phyloP scores from a whole-genome alignment of 371 early-diverging fungal genomes.

The Dichotomocladium elegans region DNA sequence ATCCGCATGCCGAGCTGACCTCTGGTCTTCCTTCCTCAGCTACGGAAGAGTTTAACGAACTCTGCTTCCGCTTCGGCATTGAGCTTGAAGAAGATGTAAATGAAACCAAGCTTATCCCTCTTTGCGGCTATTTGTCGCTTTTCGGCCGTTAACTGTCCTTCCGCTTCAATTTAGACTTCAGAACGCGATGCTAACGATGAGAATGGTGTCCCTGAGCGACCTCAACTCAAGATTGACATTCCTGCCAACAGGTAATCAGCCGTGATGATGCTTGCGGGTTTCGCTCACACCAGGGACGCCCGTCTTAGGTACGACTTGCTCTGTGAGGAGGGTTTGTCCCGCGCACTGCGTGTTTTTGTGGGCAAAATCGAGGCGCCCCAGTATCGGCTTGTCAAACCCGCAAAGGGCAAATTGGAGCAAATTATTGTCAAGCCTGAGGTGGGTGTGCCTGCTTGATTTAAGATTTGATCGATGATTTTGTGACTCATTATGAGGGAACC shows the following conservation, averaged over 20 bases:
- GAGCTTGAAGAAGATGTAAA: constrained; percentile 98
- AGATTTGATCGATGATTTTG: background rate
- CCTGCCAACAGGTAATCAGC: constrained; percentile 96
- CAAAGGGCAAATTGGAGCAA: constrained; percentile 58
- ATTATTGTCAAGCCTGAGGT: constrained; percentile 73
- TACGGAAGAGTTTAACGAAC: constrained; percentile 89
- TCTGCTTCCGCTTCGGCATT: constrained; percentile 99
- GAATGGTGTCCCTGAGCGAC: constrained; percentile 71
- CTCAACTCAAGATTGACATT: constrained; percentile 96
- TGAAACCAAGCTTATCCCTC: background rate
- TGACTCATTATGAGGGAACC: too few species aligned
- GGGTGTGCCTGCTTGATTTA: background rate
- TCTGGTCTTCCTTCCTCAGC: constrained; percentile 41
- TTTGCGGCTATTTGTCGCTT: background rate
- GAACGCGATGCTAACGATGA: constrained; percentile 69
- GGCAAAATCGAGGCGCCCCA: constrained; percentile 63
- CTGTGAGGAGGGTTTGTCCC: constrained; percentile 92
- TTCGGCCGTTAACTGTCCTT: too few species aligned
- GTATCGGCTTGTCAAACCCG: constrained; percentile 59
- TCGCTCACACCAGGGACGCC: too few species aligned
- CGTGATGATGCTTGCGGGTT: too few species aligned
- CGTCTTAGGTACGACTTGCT: constrained; percentile 93
- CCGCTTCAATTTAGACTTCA: constrained; percentile 70
- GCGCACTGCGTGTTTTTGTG: constrained; percentile 82
- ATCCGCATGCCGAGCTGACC: background rate